These are phyloP conservation scores for Alternaria ethzedia DNA, from an alignment of 2,329 filamentous ascomycete genomes.

Conservation along the genomic window DNA sequence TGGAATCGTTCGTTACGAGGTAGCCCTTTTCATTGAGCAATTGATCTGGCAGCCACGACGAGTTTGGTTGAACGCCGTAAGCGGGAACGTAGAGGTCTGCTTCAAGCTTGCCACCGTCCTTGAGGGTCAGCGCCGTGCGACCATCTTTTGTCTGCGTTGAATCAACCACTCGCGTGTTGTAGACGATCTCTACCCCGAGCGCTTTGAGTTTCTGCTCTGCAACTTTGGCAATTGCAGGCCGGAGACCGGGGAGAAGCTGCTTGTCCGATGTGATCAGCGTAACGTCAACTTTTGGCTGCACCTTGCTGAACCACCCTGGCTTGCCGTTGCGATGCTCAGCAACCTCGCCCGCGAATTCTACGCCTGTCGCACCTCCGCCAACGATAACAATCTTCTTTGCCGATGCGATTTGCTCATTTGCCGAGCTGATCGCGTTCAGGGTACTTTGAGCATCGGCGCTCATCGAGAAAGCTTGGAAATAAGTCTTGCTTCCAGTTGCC, in stretches of 20 bases:
- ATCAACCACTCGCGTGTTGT: slow-evolving; percentile 45
- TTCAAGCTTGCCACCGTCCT: slow-evolving; percentile 54
- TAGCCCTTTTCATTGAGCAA: slow-evolving; percentile 56
- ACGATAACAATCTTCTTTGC: slow-evolving; percentile 56
- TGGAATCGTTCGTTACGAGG: slow-evolving; percentile 56
- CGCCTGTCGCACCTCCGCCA: slow-evolving; percentile 57
- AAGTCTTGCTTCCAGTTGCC: slow-evolving; percentile 60
- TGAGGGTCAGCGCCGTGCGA: slow-evolving; percentile 48
- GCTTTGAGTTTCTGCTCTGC: slow-evolving; percentile 56
- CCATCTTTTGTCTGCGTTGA: slow-evolving; percentile 34
- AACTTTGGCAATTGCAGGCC: slow-evolving; percentile 47
- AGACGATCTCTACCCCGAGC: slow-evolving; percentile 56
- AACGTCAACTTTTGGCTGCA: slow-evolving; percentile 44
- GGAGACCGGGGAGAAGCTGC: slow-evolving; percentile 52
- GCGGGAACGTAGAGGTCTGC: slow-evolving; percentile 62
- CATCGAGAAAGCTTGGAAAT: slow-evolving; percentile 53
- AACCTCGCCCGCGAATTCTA: slow-evolving; percentile 59
- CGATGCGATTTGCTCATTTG: slow-evolving; percentile 42
- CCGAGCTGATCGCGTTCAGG: slow-evolving; percentile 41
- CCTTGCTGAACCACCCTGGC: slow-evolving; percentile 48
- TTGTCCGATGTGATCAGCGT: slow-evolving; percentile 53
- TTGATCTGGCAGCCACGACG: slow-evolving; percentile 56
- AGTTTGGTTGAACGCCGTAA: slow-evolving; percentile 60
- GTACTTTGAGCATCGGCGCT: slow-evolving; percentile 40
- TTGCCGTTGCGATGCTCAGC: slow-evolving; percentile 51